These are phyloP conservation scores for Phialophora tarda DNA, from an alignment of 2,329 filamentous ascomycete species.

Conservation along the genomic window DNA sequence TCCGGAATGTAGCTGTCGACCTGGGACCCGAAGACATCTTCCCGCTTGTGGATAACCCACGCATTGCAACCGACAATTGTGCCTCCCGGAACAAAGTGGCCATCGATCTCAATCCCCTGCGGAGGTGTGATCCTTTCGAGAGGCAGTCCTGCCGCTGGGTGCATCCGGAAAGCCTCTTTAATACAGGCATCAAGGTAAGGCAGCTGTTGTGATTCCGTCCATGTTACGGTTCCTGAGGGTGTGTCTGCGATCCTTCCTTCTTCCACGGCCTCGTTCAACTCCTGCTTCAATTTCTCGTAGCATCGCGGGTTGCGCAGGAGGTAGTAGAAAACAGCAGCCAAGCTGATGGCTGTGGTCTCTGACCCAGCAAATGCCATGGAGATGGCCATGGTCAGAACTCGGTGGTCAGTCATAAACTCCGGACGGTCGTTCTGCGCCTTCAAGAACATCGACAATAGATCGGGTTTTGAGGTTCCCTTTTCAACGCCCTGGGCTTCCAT, in stretches of 20 bases:
- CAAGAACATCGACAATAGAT: slow-evolving; percentile 40
- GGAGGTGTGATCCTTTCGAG: slow-evolving; percentile 75
- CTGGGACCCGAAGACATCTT: slow-evolving; percentile 71
- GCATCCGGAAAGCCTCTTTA: slow-evolving; percentile 77
- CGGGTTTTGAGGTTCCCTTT: slow-evolving; percentile 32
- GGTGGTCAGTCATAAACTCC: slow-evolving; percentile 43
- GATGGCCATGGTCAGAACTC: slow-evolving; percentile 42
- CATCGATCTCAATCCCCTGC: slow-evolving; percentile 67
- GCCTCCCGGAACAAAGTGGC: slow-evolving; percentile 69
- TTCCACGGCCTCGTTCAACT: slow-evolving; percentile 36
- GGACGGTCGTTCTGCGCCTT: slow-evolving; percentile 38
- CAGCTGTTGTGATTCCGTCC: slow-evolving; percentile 68
- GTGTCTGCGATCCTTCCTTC: slow-evolving; percentile 32
- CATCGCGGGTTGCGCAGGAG: slow-evolving; percentile 66
- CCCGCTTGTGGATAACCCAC: slow-evolving; percentile 73
- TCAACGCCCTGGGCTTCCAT: slow-evolving; percentile 44
- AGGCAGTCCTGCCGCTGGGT: slow-evolving; percentile 74
- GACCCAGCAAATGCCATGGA: slow-evolving; percentile 66
- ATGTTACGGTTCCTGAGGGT: slow-evolving; percentile 32
- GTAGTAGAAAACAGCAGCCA: slow-evolving; percentile 75
- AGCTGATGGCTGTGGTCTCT: slow-evolving; percentile 78
- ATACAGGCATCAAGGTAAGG: slow-evolving; percentile 78
- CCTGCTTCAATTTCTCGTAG: slow-evolving; percentile 36
- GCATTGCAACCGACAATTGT: slow-evolving; percentile 77
- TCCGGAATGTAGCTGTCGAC: slow-evolving; percentile 71